A percentile compares a stretch with the other conserved stretches of the same genome.
Conservation (phyloP, 768 basidiomycete genomes). For the Boletus coccyginus region DNA sequence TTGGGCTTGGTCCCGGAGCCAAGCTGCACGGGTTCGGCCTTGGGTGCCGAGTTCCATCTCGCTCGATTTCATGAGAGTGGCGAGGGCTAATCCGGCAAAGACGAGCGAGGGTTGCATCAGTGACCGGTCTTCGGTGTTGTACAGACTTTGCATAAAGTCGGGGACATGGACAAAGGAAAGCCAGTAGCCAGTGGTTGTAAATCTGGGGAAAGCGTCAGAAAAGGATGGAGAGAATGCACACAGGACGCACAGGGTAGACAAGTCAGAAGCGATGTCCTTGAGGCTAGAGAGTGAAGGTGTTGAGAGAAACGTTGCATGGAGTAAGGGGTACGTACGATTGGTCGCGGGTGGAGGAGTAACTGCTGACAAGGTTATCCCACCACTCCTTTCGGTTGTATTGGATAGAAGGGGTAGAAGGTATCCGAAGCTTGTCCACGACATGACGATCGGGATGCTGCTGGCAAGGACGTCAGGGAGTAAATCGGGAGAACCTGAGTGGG, state of each 20-base stretch:
- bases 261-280: slow-evolving; percentile 47
- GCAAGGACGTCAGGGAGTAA: slow-evolving; percentile 2
- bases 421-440: slow-evolving; percentile 26
- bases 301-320: slow-evolving; percentile 1
- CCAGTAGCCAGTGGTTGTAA: slow-evolving; percentile 60
- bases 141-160: slow-evolving; percentile 51
- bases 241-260: slow-evolving; percentile 48
- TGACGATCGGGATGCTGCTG: slow-evolving; percentile 29
- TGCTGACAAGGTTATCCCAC: slow-evolving; percentile 48
- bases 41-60: slow-evolving; percentile 52
- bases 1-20: slow-evolving; percentile 57
- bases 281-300: slow-evolving; percentile 33
- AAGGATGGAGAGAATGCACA: not conserved
- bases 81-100: slow-evolving; percentile 64
- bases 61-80: slow-evolving; percentile 71
- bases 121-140: slow-evolving; percentile 48
- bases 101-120: slow-evolving; percentile 71
- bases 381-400: slow-evolving; percentile 39
- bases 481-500: not conserved
- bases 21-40: slow-evolving; percentile 58
- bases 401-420: slow-evolving; percentile 26
- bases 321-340: slow-evolving; percentile 36
- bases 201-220: slow-evolving; percentile 40
- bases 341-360: slow-evolving; percentile 40
- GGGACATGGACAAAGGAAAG: slow-evolving; percentile 66